phyloP scores from a whole-genome alignment of 2,329 filamentous ascomycete genomes.

The Colletotrichum lindemuthianum region DNA sequence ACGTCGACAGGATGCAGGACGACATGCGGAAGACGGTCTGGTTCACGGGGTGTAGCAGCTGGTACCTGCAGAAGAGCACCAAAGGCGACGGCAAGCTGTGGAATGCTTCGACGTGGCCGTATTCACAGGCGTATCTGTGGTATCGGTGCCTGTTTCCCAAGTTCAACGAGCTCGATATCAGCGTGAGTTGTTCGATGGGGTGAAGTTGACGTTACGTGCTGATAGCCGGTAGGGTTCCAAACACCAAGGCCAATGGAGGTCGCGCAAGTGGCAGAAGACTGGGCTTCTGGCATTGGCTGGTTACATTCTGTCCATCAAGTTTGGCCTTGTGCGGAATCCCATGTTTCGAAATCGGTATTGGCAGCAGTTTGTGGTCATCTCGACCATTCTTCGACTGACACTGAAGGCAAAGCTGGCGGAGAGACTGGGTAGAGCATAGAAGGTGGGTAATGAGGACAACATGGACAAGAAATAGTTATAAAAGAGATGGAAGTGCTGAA shows the following conservation, averaged over 20 bases:
- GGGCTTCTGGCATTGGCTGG: background rate
- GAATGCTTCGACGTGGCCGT: slow-evolving; percentile 50
- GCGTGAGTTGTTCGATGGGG: slow-evolving; percentile 40
- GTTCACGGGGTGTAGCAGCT: slow-evolving; percentile 46
- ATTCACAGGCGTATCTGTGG: slow-evolving; percentile 48
- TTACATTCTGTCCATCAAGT: background rate
- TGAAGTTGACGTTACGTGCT: background rate
- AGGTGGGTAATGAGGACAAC: too few species aligned
- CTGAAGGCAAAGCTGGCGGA: too few species aligned
- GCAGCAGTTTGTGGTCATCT: background rate
- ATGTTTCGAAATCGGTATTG: background rate
- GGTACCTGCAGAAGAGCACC: slow-evolving; percentile 45
- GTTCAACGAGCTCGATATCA: slow-evolving; percentile 46
- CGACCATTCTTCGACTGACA: too few species aligned
- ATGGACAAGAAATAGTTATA: too few species aligned
- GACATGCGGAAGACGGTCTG: slow-evolving; percentile 46
- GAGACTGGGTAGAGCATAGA: too few species aligned
- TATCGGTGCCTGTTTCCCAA: slow-evolving; percentile 48
- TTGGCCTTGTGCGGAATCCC: background rate
- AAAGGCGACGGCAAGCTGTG: slow-evolving; percentile 40
- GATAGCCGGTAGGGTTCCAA: background rate
- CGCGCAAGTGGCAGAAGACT: background rate
- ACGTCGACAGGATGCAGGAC: slow-evolving; percentile 45
- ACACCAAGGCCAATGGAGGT: background rate
- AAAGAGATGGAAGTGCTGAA: too few species aligned